phyloP scores from a whole-genome alignment of 768 basidiomycete species.

The Boletus patriciae region DNA sequence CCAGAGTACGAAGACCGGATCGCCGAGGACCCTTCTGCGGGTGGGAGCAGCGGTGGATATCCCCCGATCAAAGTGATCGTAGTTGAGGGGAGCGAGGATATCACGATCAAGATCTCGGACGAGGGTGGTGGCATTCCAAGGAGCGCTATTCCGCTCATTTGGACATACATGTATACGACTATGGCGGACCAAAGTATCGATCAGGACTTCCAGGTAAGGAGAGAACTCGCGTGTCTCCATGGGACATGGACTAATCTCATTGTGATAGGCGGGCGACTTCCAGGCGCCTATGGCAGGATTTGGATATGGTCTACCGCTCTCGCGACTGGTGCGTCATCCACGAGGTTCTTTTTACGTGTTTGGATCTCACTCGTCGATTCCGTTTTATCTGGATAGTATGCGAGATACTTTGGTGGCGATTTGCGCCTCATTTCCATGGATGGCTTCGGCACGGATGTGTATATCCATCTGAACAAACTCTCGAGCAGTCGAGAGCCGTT shows the following conservation, averaged over 20 bases:
- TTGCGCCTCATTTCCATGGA: conserved; percentile 95
- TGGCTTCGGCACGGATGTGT: conserved; percentile 90
- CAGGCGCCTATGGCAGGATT: conserved; percentile 98
- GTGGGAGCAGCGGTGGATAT: conserved; percentile 11
- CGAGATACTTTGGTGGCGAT: conserved; percentile 92
- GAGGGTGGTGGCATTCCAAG: conserved; percentile 90
- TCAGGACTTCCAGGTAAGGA: conserved; percentile 57
- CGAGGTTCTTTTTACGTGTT: neutral
- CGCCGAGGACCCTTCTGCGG: neutral
- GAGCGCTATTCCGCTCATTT: conserved; percentile 88
- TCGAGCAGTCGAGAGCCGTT: conserved; percentile 84
- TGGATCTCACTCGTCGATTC: neutral
- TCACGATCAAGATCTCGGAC: conserved; percentile 98
- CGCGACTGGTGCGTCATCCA: conserved; percentile 65
- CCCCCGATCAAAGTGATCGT: conserved; percentile 53
- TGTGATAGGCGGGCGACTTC: conserved; percentile 73
- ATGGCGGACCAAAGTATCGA: conserved; percentile 72
- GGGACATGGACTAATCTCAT: neutral
- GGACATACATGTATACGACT: conserved; percentile 98
- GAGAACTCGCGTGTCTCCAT: neutral
- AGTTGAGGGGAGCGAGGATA: conserved; percentile 96
- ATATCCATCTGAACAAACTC: conserved; percentile 84
- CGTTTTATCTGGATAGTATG: conserved; percentile 55
- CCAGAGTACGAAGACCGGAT: conserved; percentile 63
- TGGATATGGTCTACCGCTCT: conserved; percentile 90